Evolutionary conservation across 1,139 yeast species (phyloP), one percentile per base, ranked within the genome.

Genomic region (Kodamaea sp.): DNA sequence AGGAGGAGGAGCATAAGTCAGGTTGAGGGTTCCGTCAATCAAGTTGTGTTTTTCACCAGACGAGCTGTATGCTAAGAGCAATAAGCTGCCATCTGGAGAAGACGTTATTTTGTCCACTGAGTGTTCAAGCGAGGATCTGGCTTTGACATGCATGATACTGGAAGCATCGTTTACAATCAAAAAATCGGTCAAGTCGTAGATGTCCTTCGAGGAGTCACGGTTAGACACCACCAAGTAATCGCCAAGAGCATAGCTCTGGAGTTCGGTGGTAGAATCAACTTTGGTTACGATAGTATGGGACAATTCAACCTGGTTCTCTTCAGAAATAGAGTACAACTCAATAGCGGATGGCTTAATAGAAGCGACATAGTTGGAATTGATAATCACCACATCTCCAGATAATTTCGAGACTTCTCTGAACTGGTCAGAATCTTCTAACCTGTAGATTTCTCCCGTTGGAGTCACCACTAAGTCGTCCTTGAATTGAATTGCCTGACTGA

Each of bases 181-280:
- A 23, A 55, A 60, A 37, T 63, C 63, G 7, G 59, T 51, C 30
- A 66, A 47, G 37, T 65, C 67, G 27, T 51, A 51, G 10, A 62
- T 46, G n/a, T 43, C 40, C 28, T 52, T 49, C 21, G 44, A 43
- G 4, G 31, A 29, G 21, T 37, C 39, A 3, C 37, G 26, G 4
- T 39, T 35, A 4, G 41, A 28, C 9, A 51, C 38, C 8, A 51
- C 28, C 27, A 50, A 35, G 28, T 50, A 51, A 7, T 47, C 55
- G 31, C 53, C 50, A 20, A 59, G 46, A 5, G 51, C 47, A 28
- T 48, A 45, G 7, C 35, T 37, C 12, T 37, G 31, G 24, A 43
- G 33, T 22, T 45, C 41, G 11, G 39, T 35, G 11, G 30, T 34
- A 7, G 15, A 10, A 11, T 23, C 21, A 9, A 28, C 14, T n/a